These are phyloP conservation scores for Verticillium nonalfalfae DNA, from an alignment of 2,329 filamentous ascomycete species.

Conservation along the genomic window DNA sequence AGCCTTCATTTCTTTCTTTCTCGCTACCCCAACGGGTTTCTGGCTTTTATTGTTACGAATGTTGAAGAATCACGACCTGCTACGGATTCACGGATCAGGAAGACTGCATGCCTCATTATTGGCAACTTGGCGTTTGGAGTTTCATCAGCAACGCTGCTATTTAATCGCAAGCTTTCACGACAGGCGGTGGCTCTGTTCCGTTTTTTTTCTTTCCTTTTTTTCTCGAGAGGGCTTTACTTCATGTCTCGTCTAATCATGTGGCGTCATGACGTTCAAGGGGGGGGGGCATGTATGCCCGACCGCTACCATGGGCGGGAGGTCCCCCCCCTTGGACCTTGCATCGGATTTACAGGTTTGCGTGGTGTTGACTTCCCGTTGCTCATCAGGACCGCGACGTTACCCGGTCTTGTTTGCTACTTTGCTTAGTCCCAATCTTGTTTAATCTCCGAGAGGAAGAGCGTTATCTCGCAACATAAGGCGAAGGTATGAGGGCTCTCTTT, in stretches of 20 bases:
- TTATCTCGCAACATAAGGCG: not conserved
- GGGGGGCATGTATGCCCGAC: conserved; percentile 1
- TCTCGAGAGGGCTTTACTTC: not conserved
- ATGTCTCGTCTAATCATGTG: not conserved
- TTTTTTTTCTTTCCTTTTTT: conserved; percentile 5
- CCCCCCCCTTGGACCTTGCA: conserved; percentile 2
- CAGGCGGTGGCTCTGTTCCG: not conserved
- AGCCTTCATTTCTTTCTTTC: conserved; percentile 1
- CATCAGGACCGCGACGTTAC: not conserved
- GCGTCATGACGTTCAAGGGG: conserved; percentile 3
- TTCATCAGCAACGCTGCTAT: not conserved
- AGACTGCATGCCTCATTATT: conserved; percentile 10
- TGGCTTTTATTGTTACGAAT: not conserved
- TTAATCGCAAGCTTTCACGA: not conserved
- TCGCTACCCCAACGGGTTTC: conserved; percentile 2
- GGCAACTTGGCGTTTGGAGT: conserved; percentile 13
- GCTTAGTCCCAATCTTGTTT: not conserved
- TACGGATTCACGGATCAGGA: conserved; percentile 12
- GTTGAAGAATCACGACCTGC: not conserved
- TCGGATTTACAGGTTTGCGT: conserved; percentile 2
- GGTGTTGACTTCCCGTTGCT: not conserved
- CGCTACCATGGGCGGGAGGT: conserved; percentile 10
- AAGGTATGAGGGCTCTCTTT: not conserved
- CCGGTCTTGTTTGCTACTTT: not conserved
- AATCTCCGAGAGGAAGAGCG: not conserved